Base-by-base conservation (phyloP, 1,284 basidiomycete genomes). In the Cystobasidium slooffiae region DNA sequence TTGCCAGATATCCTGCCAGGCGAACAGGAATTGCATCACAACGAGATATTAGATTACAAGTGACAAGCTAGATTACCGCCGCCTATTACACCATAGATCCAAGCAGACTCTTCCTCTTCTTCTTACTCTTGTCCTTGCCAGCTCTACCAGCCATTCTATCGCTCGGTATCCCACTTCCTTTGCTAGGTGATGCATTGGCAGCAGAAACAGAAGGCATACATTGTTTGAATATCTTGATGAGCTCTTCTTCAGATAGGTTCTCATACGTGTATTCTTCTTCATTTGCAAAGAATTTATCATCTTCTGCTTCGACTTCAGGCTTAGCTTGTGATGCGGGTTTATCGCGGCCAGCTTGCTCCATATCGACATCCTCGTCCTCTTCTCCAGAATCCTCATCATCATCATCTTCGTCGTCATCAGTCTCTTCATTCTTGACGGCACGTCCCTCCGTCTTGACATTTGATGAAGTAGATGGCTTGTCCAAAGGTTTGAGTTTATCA, bases 81-180 rank as follows among this genome's bases (percentile, higher is more conserved):
- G 8, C 37, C 24, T 6, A 12, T 62, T 53, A 68, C 52, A 56
- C 53, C 66, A 56, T 68, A 18, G 49, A 41, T 39, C 53, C 66
- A 6, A 59, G 47, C 39, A 68, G 39, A 39, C 66, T 68, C 52
- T 56, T 59, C 39, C 55, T 55, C 66, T 68, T 68, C 53, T 68
- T 68, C 53, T 53, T 52, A 8, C n/a, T 55, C 39, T 55, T 52
- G 6, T 52, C 49, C 53, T 59, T 52, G 14, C 37, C 53, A 46
- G 41, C 53, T 18, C 31, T 59, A 10, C 66, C 41, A 20, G 66
- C 66, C 43, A 46, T 16, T 41, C 55, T 56, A 51, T 56, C 66
- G n/a, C n/a, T 68, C 22, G 64, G 64, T 66, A 66, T 63, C 0
- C 61, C 37, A 2, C 31, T 31, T 16, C 44, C 49, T 37, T 53